Conservation (phyloP, 176 grass and related monocot species). For the Aegilops longissima region DNA sequence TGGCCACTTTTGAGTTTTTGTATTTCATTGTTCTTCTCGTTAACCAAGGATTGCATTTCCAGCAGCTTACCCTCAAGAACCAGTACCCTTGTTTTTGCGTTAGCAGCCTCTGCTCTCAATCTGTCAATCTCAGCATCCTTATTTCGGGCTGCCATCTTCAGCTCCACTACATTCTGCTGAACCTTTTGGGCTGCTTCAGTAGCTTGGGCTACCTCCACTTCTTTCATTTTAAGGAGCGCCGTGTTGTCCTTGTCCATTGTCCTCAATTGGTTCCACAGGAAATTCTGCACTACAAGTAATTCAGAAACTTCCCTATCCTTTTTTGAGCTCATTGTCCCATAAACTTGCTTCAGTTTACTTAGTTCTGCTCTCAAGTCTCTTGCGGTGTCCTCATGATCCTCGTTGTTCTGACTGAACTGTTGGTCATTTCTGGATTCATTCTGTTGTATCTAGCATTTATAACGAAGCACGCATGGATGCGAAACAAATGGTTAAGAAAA, state of each 20-base stretch:
- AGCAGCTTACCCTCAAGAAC: conserved; percentile 29
- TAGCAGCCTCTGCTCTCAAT: neutral
- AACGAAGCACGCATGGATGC: neutral
- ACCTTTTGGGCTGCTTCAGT: too few relatives aligned
- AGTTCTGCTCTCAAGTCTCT: conserved; percentile 29
- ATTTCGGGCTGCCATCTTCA: too few relatives aligned
- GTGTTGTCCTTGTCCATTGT: too few relatives aligned
- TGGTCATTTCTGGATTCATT: neutral
- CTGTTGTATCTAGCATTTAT: conserved; percentile 34
- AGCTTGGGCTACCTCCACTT: too few relatives aligned
- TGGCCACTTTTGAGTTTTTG: neutral
- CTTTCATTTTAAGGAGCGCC: too few relatives aligned
- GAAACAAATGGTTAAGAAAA: neutral
- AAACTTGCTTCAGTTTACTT: conserved; percentile 38
- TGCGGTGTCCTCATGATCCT: neutral
- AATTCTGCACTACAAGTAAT: too few relatives aligned
- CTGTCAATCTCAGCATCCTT: too few relatives aligned
- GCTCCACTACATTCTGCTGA: too few relatives aligned
- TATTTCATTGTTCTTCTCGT: too few relatives aligned
- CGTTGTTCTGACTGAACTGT: neutral
- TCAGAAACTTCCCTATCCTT: conserved; percentile 44
- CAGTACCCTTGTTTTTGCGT: conserved; percentile 21
- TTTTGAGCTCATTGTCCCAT: conserved; percentile 26
- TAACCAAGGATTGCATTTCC: neutral
- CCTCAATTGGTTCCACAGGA: too few relatives aligned